Conservation (phyloP, 345 rosid genomes). For the Brassica rapa region DNA sequence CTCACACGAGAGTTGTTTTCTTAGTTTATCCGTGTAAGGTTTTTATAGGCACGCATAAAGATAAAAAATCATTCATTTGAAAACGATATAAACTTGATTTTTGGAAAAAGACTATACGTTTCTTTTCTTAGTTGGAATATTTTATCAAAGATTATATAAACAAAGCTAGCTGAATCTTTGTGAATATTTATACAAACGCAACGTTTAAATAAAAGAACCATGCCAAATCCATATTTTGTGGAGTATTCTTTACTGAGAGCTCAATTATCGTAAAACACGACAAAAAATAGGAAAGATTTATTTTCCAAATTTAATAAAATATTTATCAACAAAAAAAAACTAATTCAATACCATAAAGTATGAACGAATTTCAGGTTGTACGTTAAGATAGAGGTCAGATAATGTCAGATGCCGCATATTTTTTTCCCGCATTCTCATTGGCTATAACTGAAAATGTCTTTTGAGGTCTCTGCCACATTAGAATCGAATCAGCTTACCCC, state of each 20-base stretch:
- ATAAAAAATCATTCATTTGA: slow-evolving; percentile 14
- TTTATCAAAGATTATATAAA: not conserved
- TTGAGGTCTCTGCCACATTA: slow-evolving; percentile 11
- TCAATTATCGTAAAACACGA: not conserved
- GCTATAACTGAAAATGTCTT: slow-evolving; percentile 1
- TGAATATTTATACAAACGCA: not conserved
- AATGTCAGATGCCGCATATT: not conserved
- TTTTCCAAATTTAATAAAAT: not conserved
- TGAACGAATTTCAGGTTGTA: not conserved
- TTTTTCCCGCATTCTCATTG: not conserved
- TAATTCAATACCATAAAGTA: not conserved
- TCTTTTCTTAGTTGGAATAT: not conserved
- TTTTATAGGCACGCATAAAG: not conserved
- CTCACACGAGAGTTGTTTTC: slow-evolving; percentile 25
- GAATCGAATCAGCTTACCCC: not conserved
- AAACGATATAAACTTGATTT: slow-evolving; percentile 3
- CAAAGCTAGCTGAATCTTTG: not conserved
- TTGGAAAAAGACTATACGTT: not conserved
- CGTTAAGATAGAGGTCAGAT: not conserved
- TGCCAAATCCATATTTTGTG: not conserved
- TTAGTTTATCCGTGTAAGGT: slow-evolving; percentile 5
- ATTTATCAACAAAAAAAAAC: not conserved
- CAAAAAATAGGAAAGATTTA: not conserved
- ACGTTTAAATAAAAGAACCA: not conserved
- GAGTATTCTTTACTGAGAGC: not conserved